Base-by-base conservation (phyloP, 108 stramenopile genomes). In the Skeletonema tropicum region DNA sequence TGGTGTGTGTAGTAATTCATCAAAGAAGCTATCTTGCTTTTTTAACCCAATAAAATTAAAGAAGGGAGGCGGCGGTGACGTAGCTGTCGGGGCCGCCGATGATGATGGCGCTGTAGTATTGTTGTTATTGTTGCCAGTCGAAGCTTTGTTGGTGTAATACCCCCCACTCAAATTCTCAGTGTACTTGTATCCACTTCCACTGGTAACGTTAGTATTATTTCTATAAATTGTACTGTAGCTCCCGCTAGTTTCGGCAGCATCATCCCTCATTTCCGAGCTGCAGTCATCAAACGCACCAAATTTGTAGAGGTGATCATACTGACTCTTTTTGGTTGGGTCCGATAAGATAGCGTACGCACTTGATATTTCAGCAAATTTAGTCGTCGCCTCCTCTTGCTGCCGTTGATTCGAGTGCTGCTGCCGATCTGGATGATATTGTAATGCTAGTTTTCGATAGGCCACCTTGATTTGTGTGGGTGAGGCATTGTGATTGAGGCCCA, bases 401-500 rank as follows among this genome's bases (percentile, higher is more conserved):
- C 72, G 66, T 30, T 71, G 64, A 35, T 2, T 59, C 11, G 41
- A 3, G 58, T 62, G 39, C n/a, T 33, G 32, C n/a, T 77, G 75
- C 23, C 84, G 70, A 72, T 89, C 88, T 17, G 88, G 88, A 69
- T 89, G 88, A 36, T 77, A 81, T 59, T 71, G 45, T 4, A 85
- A 73, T 2, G 88, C 88, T 64, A 85, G 42, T 31, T 79, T 75
- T n/a, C 84, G 80, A 69, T 89, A 89, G 3, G 77, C 74, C 41
- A 59, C 59, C 66, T 86, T 87, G 29, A 91, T 91, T 65, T 85
- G 74, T 6, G 73, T 25, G 5, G 64, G 41, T 42, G 77, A 76
- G 45, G 92, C 93, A 35, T 87, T 71, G 76, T 79, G 75, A 2
- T 85, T 29, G 9, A 96, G 76, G 25, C 87, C 93, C 26, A 96